Conservation (phyloP, 1,284 basidiomycete species). For the Wallemia hederae region DNA sequence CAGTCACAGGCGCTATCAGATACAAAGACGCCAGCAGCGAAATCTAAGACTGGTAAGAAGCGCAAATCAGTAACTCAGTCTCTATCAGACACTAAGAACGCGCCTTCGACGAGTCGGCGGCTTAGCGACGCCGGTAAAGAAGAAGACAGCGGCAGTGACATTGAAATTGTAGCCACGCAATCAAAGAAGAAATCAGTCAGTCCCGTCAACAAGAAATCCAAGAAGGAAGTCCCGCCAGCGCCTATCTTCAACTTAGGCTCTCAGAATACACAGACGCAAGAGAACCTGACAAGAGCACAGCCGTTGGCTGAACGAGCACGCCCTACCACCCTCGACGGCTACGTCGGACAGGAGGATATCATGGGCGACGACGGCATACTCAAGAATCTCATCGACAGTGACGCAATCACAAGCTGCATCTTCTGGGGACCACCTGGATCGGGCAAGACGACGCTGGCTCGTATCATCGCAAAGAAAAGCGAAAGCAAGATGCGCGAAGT, state of each 20-base stretch:
- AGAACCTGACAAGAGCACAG: constrained; percentile 11
- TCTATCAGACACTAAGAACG: too few species aligned
- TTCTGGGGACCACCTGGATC: constrained; percentile 44
- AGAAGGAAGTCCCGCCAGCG: neutral
- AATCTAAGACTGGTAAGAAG: too few species aligned
- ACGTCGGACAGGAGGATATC: constrained; percentile 36
- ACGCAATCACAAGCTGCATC: constrained; percentile 11
- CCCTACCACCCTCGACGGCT: constrained; percentile 29
- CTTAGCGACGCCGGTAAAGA: too few species aligned
- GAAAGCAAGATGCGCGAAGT: constrained; percentile 39
- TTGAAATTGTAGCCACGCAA: neutral
- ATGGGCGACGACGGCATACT: constrained; percentile 26
- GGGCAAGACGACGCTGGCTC: constrained; percentile 49
- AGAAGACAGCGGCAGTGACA: neutral
- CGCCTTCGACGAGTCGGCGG: too few species aligned
- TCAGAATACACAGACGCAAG: neutral
- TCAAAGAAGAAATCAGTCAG: neutral
- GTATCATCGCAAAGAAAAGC: constrained; percentile 31
- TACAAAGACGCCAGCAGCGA: too few species aligned
- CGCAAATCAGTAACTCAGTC: too few species aligned
- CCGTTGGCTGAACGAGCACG: constrained; percentile 37
- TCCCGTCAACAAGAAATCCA: too few species aligned
- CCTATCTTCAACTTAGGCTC: neutral
- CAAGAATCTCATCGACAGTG: constrained; percentile 21
- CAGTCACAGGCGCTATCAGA: too few species aligned